phyloP scores from a whole-genome alignment of 768 basidiomycete species.

The Russula brevipes region DNA sequence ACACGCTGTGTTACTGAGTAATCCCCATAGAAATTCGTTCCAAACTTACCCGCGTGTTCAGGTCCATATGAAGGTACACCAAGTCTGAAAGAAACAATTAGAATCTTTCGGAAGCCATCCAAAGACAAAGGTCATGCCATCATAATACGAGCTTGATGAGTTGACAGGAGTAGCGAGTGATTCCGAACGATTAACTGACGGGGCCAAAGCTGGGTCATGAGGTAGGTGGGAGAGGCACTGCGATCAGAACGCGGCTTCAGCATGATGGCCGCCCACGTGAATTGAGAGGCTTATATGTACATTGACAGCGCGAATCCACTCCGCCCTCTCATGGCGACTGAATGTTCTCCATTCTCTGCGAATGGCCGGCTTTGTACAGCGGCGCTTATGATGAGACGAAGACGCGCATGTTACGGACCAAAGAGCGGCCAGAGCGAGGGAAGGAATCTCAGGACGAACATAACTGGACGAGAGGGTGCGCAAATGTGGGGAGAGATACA shows the following conservation, averaged over 20 bases:
- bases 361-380: slow-evolving; percentile 24
- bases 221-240: slow-evolving; percentile 24
- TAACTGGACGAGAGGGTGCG: not conserved
- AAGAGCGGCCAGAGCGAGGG: not conserved
- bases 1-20: not conserved
- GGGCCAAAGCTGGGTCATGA: slow-evolving; percentile 19
- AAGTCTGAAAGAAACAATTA: slow-evolving; percentile 19
- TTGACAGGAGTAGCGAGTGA: slow-evolving; percentile 23
- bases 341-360: slow-evolving; percentile 29
- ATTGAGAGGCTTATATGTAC: slow-evolving; percentile 11
- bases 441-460: not conserved
- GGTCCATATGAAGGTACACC: slow-evolving; percentile 30
- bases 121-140: slow-evolving; percentile 5
- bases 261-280: not conserved
- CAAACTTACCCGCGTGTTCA: slow-evolving; percentile 23
- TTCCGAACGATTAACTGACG: slow-evolving; percentile 10
- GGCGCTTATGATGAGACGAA: not conserved
- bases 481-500: too few species aligned
- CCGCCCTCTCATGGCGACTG: slow-evolving; percentile 19
- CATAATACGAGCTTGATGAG: slow-evolving; percentile 21
- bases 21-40: not conserved
- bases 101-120: too few species aligned
- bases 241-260: not conserved
- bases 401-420: not conserved
- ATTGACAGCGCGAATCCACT: slow-evolving; percentile 29